phyloP scores from a whole-genome alignment of 768 basidiomycete species.

The Termitomyces bulborhizus region DNA sequence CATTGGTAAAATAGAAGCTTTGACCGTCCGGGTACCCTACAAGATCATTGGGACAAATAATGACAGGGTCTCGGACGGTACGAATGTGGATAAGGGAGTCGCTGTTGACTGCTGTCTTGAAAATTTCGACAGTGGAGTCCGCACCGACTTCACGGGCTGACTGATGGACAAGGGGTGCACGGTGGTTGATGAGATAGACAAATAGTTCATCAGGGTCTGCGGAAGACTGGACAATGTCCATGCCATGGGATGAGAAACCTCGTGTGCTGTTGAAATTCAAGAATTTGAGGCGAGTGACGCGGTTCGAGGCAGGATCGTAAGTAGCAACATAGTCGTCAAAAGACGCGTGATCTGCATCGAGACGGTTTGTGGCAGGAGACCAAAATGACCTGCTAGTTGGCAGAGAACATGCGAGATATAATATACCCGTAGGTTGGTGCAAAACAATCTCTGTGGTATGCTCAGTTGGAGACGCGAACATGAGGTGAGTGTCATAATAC shows the following conservation, averaged over 20 bases:
- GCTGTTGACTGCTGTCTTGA: conserved; percentile 44
- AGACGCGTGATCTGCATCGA: conserved; percentile 28
- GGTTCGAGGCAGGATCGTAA: conserved; percentile 43
- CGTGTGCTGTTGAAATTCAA: conserved; percentile 30
- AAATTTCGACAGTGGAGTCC: conserved; percentile 67
- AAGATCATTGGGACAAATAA: conserved; percentile 67
- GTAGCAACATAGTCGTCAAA: conserved; percentile 52
- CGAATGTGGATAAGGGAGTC: conserved; percentile 42
- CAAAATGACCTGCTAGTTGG: conserved; percentile 41
- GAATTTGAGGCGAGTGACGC: conserved; percentile 39
- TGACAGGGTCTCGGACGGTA: conserved; percentile 50
- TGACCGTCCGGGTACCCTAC: conserved; percentile 60
- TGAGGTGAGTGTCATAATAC: conserved; percentile 26
- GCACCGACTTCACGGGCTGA: conserved; percentile 46
- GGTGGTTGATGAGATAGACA: conserved; percentile 71
- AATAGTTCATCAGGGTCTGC: conserved; percentile 44
- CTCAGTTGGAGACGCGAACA: not conserved
- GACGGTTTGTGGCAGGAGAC: conserved; percentile 36
- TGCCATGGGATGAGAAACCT: conserved; percentile 55
- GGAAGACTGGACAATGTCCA: conserved; percentile 59
- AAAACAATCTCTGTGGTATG: conserved; percentile 43
- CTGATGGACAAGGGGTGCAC: conserved; percentile 36
- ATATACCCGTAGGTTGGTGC: conserved; percentile 48
- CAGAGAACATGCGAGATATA: conserved; percentile 62
- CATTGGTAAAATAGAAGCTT: conserved; percentile 68